These are phyloP conservation scores for Saitozyma sp. DNA, from an alignment of 768 basidiomycete genomes.

Conservation along the genomic window DNA sequence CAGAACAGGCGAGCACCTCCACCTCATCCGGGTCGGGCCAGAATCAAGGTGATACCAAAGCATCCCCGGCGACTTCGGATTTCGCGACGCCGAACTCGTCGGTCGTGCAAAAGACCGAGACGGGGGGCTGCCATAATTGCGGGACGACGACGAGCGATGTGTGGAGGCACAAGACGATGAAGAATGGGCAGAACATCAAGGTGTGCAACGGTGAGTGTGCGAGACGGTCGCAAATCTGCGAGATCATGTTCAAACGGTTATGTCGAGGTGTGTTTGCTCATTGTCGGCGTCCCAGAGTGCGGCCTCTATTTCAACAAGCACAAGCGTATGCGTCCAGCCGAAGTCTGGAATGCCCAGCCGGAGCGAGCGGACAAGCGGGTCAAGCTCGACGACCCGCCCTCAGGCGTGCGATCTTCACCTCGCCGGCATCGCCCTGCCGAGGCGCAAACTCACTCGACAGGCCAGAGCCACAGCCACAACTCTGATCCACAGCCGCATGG, in stretches of 20 bases:
- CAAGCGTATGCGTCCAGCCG: constrained; percentile 43
- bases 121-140: constrained; percentile 42
- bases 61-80: constrained; percentile 12
- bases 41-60: constrained; percentile 14
- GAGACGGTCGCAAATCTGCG: not conserved
- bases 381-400: too few relatives aligned
- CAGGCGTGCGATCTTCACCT: constrained; percentile 4
- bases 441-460: too few relatives aligned
- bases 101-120: not conserved
- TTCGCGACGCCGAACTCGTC: constrained; percentile 17
- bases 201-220: constrained; percentile 43
- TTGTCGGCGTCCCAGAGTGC: constrained; percentile 20
- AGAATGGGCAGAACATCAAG: constrained; percentile 37
- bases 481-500: too few relatives aligned
- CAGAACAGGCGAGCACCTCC: constrained; percentile 4
- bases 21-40: not conserved
- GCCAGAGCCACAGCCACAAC: too few relatives aligned
- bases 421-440: not conserved
- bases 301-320: constrained; percentile 44
- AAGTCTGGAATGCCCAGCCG: constrained; percentile 23
- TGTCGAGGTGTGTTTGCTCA: not conserved
- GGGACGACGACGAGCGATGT: constrained; percentile 26
- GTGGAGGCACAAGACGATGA: constrained; percentile 37
- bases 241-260: not conserved
- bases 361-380: too few relatives aligned